phyloP scores from a whole-genome alignment of 2,329 filamentous ascomycete genomes.

The Drechslera avenae region DNA sequence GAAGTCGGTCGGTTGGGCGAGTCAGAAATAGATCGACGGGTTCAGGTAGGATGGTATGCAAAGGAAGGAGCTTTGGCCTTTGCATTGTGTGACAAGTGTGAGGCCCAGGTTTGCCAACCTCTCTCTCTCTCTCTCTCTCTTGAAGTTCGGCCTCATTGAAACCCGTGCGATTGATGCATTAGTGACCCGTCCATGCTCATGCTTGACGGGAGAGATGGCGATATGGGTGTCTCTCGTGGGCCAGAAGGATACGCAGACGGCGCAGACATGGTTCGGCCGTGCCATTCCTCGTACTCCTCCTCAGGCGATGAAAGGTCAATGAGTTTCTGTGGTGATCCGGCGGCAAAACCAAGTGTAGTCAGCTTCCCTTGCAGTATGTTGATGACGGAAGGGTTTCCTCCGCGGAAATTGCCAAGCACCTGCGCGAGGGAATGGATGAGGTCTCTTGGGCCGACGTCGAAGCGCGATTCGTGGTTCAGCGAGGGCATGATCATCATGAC shows the following conservation, averaged over 20 bases:
- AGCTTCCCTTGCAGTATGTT: conserved; percentile 43
- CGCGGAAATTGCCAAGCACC: conserved; percentile 38
- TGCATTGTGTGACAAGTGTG: too few species aligned
- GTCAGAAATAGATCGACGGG: too few species aligned
- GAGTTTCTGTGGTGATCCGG: conserved; percentile 37
- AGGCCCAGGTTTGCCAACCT: too few species aligned
- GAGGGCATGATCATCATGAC: conserved; percentile 47
- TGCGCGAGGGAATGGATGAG: conserved; percentile 42
- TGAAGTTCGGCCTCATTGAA: background rate
- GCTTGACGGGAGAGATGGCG: conserved; percentile 20
- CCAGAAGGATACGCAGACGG: conserved; percentile 22
- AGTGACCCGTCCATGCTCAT: conserved; percentile 23
- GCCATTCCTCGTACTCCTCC: conserved; percentile 38
- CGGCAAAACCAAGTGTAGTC: conserved; percentile 31
- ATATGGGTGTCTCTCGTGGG: conserved; percentile 7
- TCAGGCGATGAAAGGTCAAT: conserved; percentile 41
- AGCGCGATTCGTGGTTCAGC: conserved; percentile 39
- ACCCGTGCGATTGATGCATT: conserved; percentile 8
- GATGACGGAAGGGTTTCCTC: conserved; percentile 43
- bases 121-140: too few species aligned
- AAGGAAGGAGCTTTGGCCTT: too few species aligned
- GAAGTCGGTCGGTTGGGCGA: too few species aligned
- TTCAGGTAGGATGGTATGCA: too few species aligned
- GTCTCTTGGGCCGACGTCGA: conserved; percentile 40
- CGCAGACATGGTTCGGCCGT: conserved; percentile 24